Base-by-base conservation (phyloP, 1,284 basidiomycete genomes). In the Moesziomyces parantarcticus region DNA sequence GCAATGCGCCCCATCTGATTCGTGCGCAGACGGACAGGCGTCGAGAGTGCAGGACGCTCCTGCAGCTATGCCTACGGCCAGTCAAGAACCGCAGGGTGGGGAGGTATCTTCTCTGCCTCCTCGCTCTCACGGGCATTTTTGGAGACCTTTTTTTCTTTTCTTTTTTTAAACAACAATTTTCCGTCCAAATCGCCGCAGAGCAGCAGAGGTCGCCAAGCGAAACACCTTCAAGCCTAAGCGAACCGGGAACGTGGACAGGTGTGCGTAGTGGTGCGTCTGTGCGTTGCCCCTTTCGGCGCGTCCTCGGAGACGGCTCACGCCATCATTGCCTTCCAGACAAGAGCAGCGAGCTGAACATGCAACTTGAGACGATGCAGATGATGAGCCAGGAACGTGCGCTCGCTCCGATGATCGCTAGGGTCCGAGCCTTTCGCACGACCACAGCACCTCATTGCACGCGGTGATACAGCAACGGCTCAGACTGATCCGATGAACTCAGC, bases 201-300 rank as follows among this genome's bases (percentile, higher is more conserved):
- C 13, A 39, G 16, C 36, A 39, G 36, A 14, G 36, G 21, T 40
- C 18, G 63, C 58, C 57, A 57, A 66, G 1, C 16, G 63, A 51
- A 25, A 21, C 14, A 41, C 48, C 29, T 3, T 32, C 29, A 13
- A 32, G n/a, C 21, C 21, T 49, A 56, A 60, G 63, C 63, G 63
- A 66, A 40, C 43, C 42, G n/a, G 52, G 63, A 66, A 66, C 63
- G 63, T 66, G 63, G 57, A 66, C 63, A 66, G 21, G 52, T 49
- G 32, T 55, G 36, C 36, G 36, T 39, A 39, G 36, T 39, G 16
- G 11, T 39, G 36, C 36, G 36, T 39, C 36, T 39, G 36, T 18
- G 14, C 16, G 36, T 39, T 16, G 16, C 16, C 2, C 36, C 7
- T 18, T 39, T 39, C 36, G 16, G 18, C 18, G 6, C 36, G 16